phyloP scores from a whole-genome alignment of 345 rosid species.

The Brassica juncea region DNA sequence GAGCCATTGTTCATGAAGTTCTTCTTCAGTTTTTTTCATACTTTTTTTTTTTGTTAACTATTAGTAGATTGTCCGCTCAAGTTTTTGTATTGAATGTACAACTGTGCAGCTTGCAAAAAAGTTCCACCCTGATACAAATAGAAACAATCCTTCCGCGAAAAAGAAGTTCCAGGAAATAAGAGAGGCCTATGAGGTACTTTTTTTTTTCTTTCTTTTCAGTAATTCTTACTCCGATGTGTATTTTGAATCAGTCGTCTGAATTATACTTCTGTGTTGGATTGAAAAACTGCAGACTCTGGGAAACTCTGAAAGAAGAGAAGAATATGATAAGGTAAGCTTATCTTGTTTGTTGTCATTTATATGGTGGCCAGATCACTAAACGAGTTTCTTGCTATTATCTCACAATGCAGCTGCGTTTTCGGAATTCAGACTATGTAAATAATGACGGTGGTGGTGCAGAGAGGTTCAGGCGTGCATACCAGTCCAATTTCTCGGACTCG shows the following conservation, averaged over 20 bases:
- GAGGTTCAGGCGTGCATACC: conserved; percentile 55
- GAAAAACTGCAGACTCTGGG: conserved; percentile 56
- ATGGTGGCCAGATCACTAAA: conserved; percentile 5
- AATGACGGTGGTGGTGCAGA: conserved; percentile 55
- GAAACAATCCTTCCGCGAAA: conserved; percentile 81
- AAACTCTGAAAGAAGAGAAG: conserved; percentile 65
- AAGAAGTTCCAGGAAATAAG: conserved; percentile 84
- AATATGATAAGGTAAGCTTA: conserved; percentile 60
- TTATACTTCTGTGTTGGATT: conserved; percentile 6
- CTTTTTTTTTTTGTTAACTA: neutral
- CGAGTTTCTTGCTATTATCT: conserved; percentile 9
- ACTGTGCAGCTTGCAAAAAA: conserved; percentile 85
- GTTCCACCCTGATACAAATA: conserved; percentile 91
- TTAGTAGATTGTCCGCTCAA: neutral
- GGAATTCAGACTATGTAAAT: conserved; percentile 49
- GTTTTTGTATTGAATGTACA: conserved; percentile 16
- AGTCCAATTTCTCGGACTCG: conserved; percentile 76
- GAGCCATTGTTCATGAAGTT: conserved; percentile 27
- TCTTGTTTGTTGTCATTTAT: conserved; percentile 16
- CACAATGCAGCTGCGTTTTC: conserved; percentile 44
- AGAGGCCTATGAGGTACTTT: conserved; percentile 80
- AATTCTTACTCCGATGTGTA: conserved; percentile 1
- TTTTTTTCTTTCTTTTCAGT: neutral
- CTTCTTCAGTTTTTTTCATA: neutral
- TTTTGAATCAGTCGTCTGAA: neutral